Evolutionary conservation across 2,329 filamentous ascomycete species (phyloP), one percentile per base, ranked within the genome.

Genomic region (Phialophora macrospora): DNA sequence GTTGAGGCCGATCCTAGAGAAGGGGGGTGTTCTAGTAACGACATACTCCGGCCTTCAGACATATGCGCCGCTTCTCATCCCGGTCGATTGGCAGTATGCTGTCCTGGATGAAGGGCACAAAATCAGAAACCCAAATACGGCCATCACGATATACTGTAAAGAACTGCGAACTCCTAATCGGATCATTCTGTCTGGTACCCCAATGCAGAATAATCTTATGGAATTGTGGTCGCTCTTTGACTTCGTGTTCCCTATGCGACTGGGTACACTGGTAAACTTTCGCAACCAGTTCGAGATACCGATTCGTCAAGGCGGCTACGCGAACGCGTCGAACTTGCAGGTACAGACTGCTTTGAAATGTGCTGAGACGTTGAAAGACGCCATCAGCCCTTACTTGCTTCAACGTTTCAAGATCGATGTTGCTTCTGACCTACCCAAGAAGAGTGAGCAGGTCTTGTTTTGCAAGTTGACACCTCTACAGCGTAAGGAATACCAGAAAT

Each of bases 171-270:
- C 95, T 0, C 86, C 91, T 0, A 95, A 98, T 73, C 87, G 96
- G 24, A 85, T 98, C 68, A 98, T 99, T 65, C 82, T 99, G 1
- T 98, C 96, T 0, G 95, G 95, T 4, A 99, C 95, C 0, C 96
- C 96, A 0, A 96, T 99, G 83, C 96, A 99, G 77, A 99, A 99
- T 77, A 98, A 97, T 69, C 80, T 99, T 28, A 89, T 90, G 0
- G 96, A 99, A 76, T 82, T 99, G 0, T 99, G 95, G 94, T 98
- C 94, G 0, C 81, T 99, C 0, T 98, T 99, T 74, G 96, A 99
- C 75, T 99, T 99, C 74, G 90, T 98, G 64, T 98, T 93, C 68
- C 95, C 96, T 0, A 97, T 98, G 92, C 90, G 93, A 14, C 81
- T 99, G 5, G 96, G 95, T 0, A 97, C 92, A 0, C 82, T 98